Conservation (phyloP, 139 green algal genomes). For the Trebouxia sp. region DNA sequence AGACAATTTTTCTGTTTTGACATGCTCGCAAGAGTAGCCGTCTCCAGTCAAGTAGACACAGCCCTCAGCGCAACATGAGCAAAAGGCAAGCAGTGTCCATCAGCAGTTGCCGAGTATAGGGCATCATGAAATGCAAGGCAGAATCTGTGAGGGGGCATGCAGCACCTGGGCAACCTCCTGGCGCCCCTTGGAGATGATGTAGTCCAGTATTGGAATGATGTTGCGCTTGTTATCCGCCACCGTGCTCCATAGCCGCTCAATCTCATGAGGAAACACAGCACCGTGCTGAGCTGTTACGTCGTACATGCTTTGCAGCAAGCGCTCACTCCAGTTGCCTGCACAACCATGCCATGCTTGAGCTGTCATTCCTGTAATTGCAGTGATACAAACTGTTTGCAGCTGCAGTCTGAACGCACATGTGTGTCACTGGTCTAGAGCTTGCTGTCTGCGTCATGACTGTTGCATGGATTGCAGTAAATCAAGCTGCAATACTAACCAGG, state of each 20-base stretch:
- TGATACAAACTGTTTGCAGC: not conserved
- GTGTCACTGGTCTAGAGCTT: not conserved
- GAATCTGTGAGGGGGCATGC: not conserved
- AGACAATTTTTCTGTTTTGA: no score
- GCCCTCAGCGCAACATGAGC: not conserved
- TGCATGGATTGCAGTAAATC: no score
- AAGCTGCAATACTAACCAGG: no score
- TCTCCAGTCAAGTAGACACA: no score
- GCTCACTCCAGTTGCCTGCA: constrained; percentile 61
- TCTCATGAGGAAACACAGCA: constrained; percentile 55
- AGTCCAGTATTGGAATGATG: constrained; percentile 86
- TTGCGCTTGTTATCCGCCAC: constrained; percentile 78
- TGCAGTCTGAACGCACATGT: not conserved
- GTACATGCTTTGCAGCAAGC: constrained; percentile 86
- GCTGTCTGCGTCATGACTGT: not conserved
- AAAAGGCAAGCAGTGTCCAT: no score
- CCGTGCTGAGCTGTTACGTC: constrained; percentile 73
- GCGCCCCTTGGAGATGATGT: constrained; percentile 71
- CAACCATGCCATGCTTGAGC: not conserved
- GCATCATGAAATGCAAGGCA: not conserved
- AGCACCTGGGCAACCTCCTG: constrained; percentile 41
- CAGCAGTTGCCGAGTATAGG: no score
- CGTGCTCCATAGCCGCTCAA: constrained; percentile 84
- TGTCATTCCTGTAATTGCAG: not conserved
- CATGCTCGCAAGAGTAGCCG: no score